phyloP scores from a whole-genome alignment of 2,329 filamentous ascomycete species.

The Bipolaris cookei region DNA sequence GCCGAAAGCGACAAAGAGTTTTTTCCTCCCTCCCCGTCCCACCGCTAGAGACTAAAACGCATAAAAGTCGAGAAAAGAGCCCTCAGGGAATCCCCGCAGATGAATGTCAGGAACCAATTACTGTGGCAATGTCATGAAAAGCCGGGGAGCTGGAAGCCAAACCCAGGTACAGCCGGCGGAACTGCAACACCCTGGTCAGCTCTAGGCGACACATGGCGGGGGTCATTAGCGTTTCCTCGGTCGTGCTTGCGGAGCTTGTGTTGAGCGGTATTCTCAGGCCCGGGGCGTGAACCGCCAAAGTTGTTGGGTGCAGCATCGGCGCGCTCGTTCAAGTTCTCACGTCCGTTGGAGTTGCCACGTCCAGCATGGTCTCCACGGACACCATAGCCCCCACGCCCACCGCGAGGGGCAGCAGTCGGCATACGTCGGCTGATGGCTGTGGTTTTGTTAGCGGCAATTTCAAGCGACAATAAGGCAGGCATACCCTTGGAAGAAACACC shows the following conservation, averaged over 20 bases:
- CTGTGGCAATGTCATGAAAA: slow-evolving; percentile 20
- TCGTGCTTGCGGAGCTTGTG: slow-evolving; percentile 41
- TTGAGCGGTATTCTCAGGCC: slow-evolving; percentile 21
- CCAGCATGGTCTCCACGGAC: slow-evolving; percentile 9
- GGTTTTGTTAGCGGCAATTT: slow-evolving; percentile 17
- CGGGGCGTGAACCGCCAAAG: slow-evolving; percentile 18
- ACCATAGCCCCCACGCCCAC: slow-evolving; percentile 21
- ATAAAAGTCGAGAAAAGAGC: too few species aligned
- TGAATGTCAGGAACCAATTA: neutral
- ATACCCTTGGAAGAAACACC: slow-evolving; percentile 91
- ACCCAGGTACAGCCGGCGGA: slow-evolving; percentile 61
- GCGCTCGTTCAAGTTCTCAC: slow-evolving; percentile 12
- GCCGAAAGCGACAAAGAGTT: neutral
- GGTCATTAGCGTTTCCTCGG: slow-evolving; percentile 32
- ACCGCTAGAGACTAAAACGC: too few species aligned
- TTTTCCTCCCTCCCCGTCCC: neutral
- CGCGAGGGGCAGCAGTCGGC: slow-evolving; percentile 40
- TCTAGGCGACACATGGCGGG: slow-evolving; percentile 44
- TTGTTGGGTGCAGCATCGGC: slow-evolving; percentile 15
- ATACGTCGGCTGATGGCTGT: slow-evolving; percentile 47
- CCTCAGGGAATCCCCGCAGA: neutral
- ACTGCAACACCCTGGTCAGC: slow-evolving; percentile 55
- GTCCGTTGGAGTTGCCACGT: slow-evolving; percentile 25
- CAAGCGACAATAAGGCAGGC: neutral
- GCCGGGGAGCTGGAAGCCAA: slow-evolving; percentile 57